Base-by-base conservation (phyloP, 257 asterid species). In the Nicotiana tomentosiformis region DNA sequence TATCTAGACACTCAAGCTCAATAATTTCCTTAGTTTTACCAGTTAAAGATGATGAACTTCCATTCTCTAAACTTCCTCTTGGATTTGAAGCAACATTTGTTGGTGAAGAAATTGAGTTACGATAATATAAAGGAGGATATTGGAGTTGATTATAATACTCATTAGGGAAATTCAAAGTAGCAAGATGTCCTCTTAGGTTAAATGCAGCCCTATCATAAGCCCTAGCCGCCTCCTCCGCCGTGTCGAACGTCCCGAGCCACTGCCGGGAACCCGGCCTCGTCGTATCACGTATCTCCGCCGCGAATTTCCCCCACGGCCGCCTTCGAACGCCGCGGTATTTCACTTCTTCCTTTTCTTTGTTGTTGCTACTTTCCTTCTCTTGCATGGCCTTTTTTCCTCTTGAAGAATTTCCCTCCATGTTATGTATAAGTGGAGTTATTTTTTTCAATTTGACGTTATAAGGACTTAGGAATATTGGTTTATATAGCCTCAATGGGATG, bases 271-370 rank as follows among this genome's bases (percentile, higher is more conserved):
- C 90, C 53, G 84, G 88, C 2, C 89, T 89, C 0, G 89, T 87
- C 4, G 97, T 93, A 39, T 92, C 93, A 0, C 97, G 93, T 65
- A 92, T 92, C 91, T 92, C 97, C 23, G 97, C 93, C 51, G 95
- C 97, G 3, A 84, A 91, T 70, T 91, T 92, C 32, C 95, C 95
- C 95, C 95, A 91, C 1, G 95, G 92, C 78, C 93, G 85, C 81
- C 85, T 85, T 58, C 95, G 81, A 2, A 91, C 93, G 16, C 95
- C 97, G 1, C 94, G 91, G 70, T 62, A 92, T 20, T 87, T 87
- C 17, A 80, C 81, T n/a, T 91, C 93, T 0, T 87, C 92, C 29
- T 86, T 83, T 26, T 82, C 77, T 67, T 82, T 85, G 7, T 37
- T 26, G 18, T 49, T 61, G 8, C 61, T 49, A 1, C 88, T 86